Evolutionary conservation across 805 yeast species (phyloP).

Genomic region (Suhomyces sp.): DNA sequence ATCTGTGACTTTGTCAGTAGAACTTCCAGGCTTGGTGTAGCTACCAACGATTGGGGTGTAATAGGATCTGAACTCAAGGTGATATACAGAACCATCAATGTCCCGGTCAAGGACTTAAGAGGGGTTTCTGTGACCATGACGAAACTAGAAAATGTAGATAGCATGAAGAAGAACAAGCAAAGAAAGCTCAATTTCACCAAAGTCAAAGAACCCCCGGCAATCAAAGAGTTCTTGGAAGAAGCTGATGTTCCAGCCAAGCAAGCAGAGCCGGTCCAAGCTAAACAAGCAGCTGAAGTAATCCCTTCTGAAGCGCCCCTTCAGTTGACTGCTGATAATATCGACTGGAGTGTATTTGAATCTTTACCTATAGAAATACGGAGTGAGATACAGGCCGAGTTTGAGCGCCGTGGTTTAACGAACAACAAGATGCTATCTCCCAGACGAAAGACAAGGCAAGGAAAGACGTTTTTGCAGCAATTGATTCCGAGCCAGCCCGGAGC

Average conservation of each 20-base stretch:
- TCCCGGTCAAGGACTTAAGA: constrained; percentile 66
- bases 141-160: constrained; percentile 43
- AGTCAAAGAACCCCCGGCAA: not conserved
- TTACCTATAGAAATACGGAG: constrained; percentile 64
- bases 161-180: constrained; percentile 19
- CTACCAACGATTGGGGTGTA: constrained; percentile 60
- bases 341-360: constrained; percentile 60
- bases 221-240: constrained; percentile 9
- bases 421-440: constrained; percentile 1
- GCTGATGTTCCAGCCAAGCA: constrained; percentile 7
- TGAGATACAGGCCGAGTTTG: constrained; percentile 57
- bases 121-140: constrained; percentile 75
- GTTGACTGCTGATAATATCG: constrained; percentile 37
- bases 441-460: constrained; percentile 7
- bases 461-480: constrained; percentile 35
- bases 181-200: constrained; percentile 19
- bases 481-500: constrained; percentile 32
- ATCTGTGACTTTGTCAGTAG: constrained; percentile 62
- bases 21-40: constrained; percentile 55
- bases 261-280: constrained; percentile 6
- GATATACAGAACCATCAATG: constrained; percentile 51
- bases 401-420: constrained; percentile 36
- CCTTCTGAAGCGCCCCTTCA: not conserved
- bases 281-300: not conserved
- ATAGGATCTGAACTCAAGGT: constrained; percentile 58